Evolutionary conservation across 768 basidiomycete species (phyloP).

Genomic region (Lanmaoa pseudosensibilis): DNA sequence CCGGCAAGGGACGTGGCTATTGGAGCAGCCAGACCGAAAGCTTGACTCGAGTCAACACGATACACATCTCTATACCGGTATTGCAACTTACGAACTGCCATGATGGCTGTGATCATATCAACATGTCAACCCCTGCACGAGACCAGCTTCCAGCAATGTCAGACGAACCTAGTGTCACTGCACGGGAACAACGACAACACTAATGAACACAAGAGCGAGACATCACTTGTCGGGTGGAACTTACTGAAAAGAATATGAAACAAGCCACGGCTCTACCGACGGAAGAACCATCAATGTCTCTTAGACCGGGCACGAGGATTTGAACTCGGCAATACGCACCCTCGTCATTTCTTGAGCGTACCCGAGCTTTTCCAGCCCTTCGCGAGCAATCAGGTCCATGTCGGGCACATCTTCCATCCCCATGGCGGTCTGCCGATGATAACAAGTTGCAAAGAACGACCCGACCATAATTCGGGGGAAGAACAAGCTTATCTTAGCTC

Average conservation of each 20-base stretch:
- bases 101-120: slow-evolving; percentile 45
- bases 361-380: slow-evolving; percentile 50
- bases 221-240: slow-evolving; percentile 14
- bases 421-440: slow-evolving; percentile 10
- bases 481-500: background rate
- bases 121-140: background rate
- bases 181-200: background rate
- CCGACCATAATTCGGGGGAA: background rate
- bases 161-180: slow-evolving; percentile 50
- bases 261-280: slow-evolving; percentile 46
- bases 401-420: slow-evolving; percentile 12
- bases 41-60: slow-evolving; percentile 31
- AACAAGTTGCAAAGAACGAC: background rate
- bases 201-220: background rate
- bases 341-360: slow-evolving; percentile 56
- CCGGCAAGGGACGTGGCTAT: slow-evolving; percentile 54
- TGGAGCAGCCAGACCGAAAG: slow-evolving; percentile 56
- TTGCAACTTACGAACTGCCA: slow-evolving; percentile 57
- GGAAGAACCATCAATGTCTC: background rate
- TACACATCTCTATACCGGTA: background rate
- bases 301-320: background rate
- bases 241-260: slow-evolving; percentile 56
- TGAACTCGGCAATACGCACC: slow-evolving; percentile 29
- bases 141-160: background rate
- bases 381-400: slow-evolving; percentile 26